Evolutionary conservation across 352 stramenopile species (phyloP), one percentile per base, ranked within the genome.

Genomic region (Phytophthora ramorum): DNA sequence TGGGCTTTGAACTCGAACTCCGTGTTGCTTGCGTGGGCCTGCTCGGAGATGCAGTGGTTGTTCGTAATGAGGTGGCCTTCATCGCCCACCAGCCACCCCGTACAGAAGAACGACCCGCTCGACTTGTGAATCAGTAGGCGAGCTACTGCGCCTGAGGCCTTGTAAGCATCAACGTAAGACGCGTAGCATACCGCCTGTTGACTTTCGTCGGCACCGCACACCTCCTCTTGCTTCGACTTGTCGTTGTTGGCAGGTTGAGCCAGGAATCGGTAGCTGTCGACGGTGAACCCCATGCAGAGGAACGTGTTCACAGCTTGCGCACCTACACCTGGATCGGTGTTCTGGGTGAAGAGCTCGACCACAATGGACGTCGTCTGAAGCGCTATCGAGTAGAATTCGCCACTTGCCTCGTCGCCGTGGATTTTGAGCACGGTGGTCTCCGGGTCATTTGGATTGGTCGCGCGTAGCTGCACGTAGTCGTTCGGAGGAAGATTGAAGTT

Each of bases 11-110:
- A 91, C 54, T 95, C 85, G 45, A 87, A 85, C 47, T 92, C 65
- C 2, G 79, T 90, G 46, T 81, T 76, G 19, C 34, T 70, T 10
- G 83, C 87, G 26, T 91, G 61, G n/a, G 45, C 53, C 28, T 73
- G 62, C 24, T 67, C 63, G 3, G 61, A 71, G 59, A 93, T 92
- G 72, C 85, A 95, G 65, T 93, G 87, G 50, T 92, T 57, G 73
- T 95, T 95, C 3, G 87, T 93, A 38, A 95, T 66, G 37, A 92
- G 34, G 64, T 95, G 85, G 30, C 83, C 85, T 58, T 92, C 81
- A 37, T 67, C 84, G 30, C 87, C 87, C 2, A 92, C n/a, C 9
- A 93, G 55, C 81, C 79, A 95, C 19, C 87, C 85, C 14, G 81
- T 92, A 57, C 87, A 95, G 57, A 90, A 91, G 63, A 71, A 88